Evolutionary conservation across 331 rosid genomes (phyloP).

Genomic region (Malus hybrid): DNA sequence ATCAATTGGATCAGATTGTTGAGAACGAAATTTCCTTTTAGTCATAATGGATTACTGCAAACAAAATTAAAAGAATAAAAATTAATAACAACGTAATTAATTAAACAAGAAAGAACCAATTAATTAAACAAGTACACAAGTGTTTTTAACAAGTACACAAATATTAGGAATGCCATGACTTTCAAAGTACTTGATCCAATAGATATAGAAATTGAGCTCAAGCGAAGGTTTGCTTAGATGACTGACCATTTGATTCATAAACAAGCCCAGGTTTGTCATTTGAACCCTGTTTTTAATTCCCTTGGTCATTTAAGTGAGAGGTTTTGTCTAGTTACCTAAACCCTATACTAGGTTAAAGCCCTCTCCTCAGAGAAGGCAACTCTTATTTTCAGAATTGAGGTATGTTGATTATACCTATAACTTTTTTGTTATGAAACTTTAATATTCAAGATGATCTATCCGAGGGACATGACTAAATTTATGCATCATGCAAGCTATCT

Average conservation of each 20-base stretch:
- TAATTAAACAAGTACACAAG: too few relatives aligned
- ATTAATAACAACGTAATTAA: background rate
- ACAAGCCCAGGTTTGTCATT: constrained; percentile 76
- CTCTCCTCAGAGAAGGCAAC: constrained; percentile 95
- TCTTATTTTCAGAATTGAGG: constrained; percentile 79
- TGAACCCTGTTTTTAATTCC: constrained; percentile 1
- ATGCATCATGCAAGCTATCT: constrained; percentile 44
- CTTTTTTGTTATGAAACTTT: background rate
- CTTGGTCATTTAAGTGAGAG: background rate
- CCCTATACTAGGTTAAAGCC: constrained; percentile 54
- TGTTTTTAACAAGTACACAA: too few relatives aligned
- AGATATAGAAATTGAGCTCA: constrained; percentile 63
- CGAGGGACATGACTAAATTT: background rate
- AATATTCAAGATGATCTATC: background rate
- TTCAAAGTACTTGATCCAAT: too few relatives aligned
- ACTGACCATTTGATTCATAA: constrained; percentile 95
- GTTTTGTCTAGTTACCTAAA: background rate
- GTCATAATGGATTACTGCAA: background rate
- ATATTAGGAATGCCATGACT: too few relatives aligned
- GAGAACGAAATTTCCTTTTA: background rate
- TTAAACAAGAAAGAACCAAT: too few relatives aligned
- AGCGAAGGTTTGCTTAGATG: constrained; percentile 83
- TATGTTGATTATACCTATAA: constrained; percentile 11
- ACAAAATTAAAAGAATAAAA: too few relatives aligned
- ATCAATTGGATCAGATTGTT: background rate